phyloP scores from a whole-genome alignment of 352 stramenopile genomes.

The Phytophthora palmivora region DNA sequence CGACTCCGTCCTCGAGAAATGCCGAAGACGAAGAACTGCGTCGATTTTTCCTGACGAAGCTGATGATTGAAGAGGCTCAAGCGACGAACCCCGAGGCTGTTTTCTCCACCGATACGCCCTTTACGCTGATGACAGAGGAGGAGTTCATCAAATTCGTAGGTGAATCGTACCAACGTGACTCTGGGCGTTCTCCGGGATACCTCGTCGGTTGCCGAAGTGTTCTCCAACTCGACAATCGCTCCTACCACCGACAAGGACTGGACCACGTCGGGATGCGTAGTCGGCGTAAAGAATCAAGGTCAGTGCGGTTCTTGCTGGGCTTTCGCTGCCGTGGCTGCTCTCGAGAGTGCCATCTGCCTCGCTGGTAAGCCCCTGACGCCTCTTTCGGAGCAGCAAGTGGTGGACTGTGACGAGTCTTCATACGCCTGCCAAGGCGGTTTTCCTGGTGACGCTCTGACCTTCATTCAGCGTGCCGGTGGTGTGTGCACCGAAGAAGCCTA shows the following conservation, averaged over 20 bases:
- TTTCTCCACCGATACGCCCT: slow-evolving; percentile 76
- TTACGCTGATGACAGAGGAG: slow-evolving; percentile 75
- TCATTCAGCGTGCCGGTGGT: slow-evolving; percentile 81
- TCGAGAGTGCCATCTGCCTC: slow-evolving; percentile 93
- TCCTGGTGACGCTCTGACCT: slow-evolving; percentile 89
- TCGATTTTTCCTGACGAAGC: slow-evolving; percentile 70
- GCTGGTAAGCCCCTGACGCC: slow-evolving; percentile 68
- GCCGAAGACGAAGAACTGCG: slow-evolving; percentile 53
- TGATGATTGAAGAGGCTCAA: slow-evolving; percentile 61
- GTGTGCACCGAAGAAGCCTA: slow-evolving; percentile 83
- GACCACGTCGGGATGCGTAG: slow-evolving; percentile 66
- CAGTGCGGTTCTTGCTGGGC: slow-evolving; percentile 98
- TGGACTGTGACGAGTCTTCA: slow-evolving; percentile 89
- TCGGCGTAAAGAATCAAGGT: slow-evolving; percentile 95
- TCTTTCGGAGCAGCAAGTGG: slow-evolving; percentile 94
- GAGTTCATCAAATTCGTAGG: slow-evolving; percentile 69
- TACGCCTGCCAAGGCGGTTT: slow-evolving; percentile 92
- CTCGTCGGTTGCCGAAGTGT: background rate
- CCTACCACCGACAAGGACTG: slow-evolving; percentile 54
- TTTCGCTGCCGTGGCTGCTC: slow-evolving; percentile 93
- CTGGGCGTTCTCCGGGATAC: slow-evolving; percentile 5
- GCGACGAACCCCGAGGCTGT: slow-evolving; percentile 58
- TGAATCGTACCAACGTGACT: slow-evolving; percentile 43
- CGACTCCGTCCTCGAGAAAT: slow-evolving; percentile 4
- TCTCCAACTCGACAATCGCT: slow-evolving; percentile 19